Evolutionary conservation across 352 stramenopile species (phyloP), one percentile per base, ranked within the genome.

Genomic region (Aphanomyces euteiches): DNA sequence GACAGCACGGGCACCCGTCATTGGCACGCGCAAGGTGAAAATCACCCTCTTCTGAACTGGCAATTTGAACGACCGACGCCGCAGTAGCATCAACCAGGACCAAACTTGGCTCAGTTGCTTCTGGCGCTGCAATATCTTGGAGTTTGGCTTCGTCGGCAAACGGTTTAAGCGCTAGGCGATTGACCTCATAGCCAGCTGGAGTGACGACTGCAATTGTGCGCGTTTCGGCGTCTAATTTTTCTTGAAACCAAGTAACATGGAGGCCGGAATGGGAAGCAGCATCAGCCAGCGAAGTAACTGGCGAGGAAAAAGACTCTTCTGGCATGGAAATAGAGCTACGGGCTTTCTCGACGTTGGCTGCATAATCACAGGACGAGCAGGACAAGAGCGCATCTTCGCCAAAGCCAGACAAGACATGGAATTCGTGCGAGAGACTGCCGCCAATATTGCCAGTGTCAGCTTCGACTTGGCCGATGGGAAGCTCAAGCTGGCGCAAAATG

Each of bases 311-410:
- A 47, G 6, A 34, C 21, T 8, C 53, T 39, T 7, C 47, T 6
- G n/a, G 10, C 21, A 50, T 3, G 72, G 39, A 15, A 15, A 72
- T 12, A 15, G 58, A 38, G 15, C 84, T 83, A 43, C 88, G 69
- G 1, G 86, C 87, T 63, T 94, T 93, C 74, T 96, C 89, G 5
- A 93, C 83, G 68, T 96, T 96, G n/a, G 89, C 89, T 4, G 84
- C 84, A 56, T 95, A 96, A 59, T 82, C 78, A 48, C 89, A 95
- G 0, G 48, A 17, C 15, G 72, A 77, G 50, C 88, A 96, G 0
- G 81, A 88, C 10, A 96, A 72, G 68, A 96, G 77, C 1, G 78
- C 81, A 64, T 96, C 89, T 77, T 96, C 89, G 7, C 89, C 89
- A 38, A 96, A 77, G 28, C 82, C 78, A 5, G 87, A 83, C 5